Evolutionary conservation across 306 rosid genomes (phyloP), one percentile per base, ranked within the genome.

Genomic region (Pyrus bretschneideri): DNA sequence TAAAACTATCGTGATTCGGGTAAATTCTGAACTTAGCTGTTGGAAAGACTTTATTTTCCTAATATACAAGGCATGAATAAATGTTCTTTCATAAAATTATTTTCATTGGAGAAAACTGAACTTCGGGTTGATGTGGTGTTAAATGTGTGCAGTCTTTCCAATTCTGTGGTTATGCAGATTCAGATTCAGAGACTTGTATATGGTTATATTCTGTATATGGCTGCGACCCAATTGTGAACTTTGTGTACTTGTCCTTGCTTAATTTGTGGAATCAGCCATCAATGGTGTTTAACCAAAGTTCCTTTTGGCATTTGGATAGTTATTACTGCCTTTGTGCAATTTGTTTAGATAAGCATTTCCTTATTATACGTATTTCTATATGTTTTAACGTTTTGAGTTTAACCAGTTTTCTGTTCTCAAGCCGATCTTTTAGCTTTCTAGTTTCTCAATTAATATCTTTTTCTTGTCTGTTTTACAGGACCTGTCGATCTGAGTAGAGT

Each of bases 401-500:
- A 22, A 27, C 31, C 1, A 29, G 11, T 21, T 70, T 19, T 18
- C 40, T 57, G 60, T 75, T 38, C 40, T 4, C 42, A n/a, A 5
- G 9, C 13, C 9, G 68, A 66, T 30, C 6, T 30, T 67, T 57
- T 63, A 55, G n/a, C 52, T 11, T 23, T 49, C 75, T 10, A 7
- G 27, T 58, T 67, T 25, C 59, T 68, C 45, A 14, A 13, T 27
- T 61, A 14, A 40, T 59, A 19, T 69, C 31, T 46, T 13, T 42
- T 61, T 49, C 74, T 19, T n/a, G n/a, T 46, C 54, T 60, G 21
- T 49, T 67, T 60, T 69, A 73, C 51, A 59, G 74, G 74, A 57
- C 21, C 77, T 73, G 67, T 79, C 29, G 11, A 63, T 72, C 73
- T 19, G 77, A 44, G 71, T 71, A 64, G 89, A 84, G 67, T 85